Evolutionary conservation across 805 yeast species (phyloP).

Genomic region (Komagataella populi): DNA sequence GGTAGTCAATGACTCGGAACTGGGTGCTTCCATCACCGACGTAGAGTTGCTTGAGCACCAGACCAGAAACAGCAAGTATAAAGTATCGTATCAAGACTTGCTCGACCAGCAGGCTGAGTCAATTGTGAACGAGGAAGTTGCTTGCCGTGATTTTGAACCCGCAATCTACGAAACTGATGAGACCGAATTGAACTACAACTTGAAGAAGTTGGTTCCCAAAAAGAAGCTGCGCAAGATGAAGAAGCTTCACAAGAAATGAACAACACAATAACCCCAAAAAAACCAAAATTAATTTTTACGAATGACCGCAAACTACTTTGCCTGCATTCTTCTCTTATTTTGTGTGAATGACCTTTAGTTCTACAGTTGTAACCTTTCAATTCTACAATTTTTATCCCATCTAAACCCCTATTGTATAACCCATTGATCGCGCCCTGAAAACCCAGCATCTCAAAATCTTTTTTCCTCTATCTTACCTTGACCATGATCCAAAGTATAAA

Average conservation of each 20-base stretch:
- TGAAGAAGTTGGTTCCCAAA: neutral
- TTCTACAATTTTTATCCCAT: neutral
- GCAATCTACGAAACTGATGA: neutral
- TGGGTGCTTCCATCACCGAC: constrained; percentile 19
- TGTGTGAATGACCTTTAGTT: neutral
- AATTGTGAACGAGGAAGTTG: neutral
- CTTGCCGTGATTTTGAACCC: neutral
- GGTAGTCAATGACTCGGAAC: constrained; percentile 15
- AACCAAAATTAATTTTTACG: too few species aligned
- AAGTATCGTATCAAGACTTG: neutral
- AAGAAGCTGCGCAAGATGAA: neutral
- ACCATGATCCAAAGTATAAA: neutral
- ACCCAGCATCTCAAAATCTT: neutral
- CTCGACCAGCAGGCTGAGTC: neutral
- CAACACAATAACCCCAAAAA: neutral
- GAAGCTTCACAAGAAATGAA: neutral
- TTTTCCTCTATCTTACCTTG: neutral
- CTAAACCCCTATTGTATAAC: neutral
- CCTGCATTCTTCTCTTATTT: neutral
- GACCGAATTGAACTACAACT: neutral
- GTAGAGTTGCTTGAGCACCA: constrained; percentile 13
- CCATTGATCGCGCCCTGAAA: neutral
- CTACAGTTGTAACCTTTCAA: neutral
- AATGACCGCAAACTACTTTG: neutral
- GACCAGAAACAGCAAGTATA: neutral